These are phyloP conservation scores for Debaryomyces udenii DNA, from an alignment of 1,139 yeast genomes.

Conservation along the genomic window DNA sequence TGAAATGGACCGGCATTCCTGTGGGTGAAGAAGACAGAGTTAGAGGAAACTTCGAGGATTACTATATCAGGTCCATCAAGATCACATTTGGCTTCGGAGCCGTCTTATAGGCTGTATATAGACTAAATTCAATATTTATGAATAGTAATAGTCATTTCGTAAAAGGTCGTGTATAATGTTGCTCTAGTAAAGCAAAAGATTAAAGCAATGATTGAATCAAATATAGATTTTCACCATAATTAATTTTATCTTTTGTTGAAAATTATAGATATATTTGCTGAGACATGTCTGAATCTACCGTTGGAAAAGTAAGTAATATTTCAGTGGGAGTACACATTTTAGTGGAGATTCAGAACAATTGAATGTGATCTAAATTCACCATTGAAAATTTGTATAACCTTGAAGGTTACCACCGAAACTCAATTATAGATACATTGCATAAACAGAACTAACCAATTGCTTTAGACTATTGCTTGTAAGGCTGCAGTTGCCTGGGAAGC, in stretches of 20 bases:
- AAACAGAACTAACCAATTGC: conserved; percentile 16
- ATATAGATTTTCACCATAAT: background rate
- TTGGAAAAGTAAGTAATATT: conserved; percentile 38
- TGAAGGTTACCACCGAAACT: conserved; percentile 16
- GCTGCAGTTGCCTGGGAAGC: conserved; percentile 99
- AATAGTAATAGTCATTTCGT: background rate
- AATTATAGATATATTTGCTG: background rate
- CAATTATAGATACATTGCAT: background rate
- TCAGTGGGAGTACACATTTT: background rate
- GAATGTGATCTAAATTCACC: background rate
- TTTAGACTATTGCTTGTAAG: conserved; percentile 76
- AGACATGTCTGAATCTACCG: conserved; percentile 32
- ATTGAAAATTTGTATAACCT: conserved; percentile 13
- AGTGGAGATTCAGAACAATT: background rate
- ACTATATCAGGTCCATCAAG: conserved; percentile 86
- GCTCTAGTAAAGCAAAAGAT: too few species aligned
- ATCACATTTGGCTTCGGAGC: conserved; percentile 92
- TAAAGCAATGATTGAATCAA: too few species aligned
- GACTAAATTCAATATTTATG: background rate
- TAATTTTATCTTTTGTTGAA: background rate
- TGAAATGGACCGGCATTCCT: conserved; percentile 87
- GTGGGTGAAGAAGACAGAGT: conserved; percentile 96
- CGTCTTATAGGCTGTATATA: conserved; percentile 48
- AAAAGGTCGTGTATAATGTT: background rate
- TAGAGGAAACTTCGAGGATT: conserved; percentile 80